phyloP scores from a whole-genome alignment of 139 green algal genomes.

The Chlorella sp. region DNA sequence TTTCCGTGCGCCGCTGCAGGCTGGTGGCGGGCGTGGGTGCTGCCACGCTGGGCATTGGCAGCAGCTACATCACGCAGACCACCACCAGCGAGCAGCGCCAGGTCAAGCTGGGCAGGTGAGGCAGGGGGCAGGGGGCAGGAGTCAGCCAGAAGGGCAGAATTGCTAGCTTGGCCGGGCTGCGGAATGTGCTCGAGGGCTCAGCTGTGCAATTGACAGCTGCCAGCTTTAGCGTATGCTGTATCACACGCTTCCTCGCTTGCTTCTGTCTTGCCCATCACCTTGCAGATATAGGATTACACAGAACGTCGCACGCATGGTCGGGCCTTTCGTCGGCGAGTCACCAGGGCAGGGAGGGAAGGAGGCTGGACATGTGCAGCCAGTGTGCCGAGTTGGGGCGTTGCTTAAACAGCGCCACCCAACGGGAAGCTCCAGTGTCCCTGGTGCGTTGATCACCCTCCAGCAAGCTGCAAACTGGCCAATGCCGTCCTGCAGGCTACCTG shows the following conservation, averaged over 20 bases:
- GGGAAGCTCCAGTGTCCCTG: too few relatives aligned
- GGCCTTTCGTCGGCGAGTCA: slow-evolving; percentile 28
- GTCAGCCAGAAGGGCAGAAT: too few relatives aligned
- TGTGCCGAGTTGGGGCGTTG: too few relatives aligned
- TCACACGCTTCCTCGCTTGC: neutral
- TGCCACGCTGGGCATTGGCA: slow-evolving; percentile 38
- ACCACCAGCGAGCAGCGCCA: slow-evolving; percentile 30
- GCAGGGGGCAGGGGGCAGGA: too few relatives aligned
- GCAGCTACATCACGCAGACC: slow-evolving; percentile 40
- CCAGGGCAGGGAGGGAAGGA: too few relatives aligned
- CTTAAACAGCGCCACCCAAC: too few relatives aligned
- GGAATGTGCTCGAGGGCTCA: too few relatives aligned
- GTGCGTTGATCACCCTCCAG: too few relatives aligned
- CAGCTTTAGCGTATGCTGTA: neutral
- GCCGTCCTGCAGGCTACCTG: slow-evolving; percentile 35
- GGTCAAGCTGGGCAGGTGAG: neutral
- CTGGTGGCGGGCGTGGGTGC: slow-evolving; percentile 28
- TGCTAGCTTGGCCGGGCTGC: too few relatives aligned
- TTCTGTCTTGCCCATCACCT: neutral
- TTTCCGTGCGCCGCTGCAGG: neutral
- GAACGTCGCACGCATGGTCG: slow-evolving; percentile 35
- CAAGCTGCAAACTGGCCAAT: too few relatives aligned
- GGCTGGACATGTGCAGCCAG: too few relatives aligned
- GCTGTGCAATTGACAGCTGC: too few relatives aligned
- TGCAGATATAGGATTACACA: slow-evolving; percentile 39